Base-by-base conservation (phyloP, 345 rosid genomes). In the Chamaenerion angustifolium region DNA sequence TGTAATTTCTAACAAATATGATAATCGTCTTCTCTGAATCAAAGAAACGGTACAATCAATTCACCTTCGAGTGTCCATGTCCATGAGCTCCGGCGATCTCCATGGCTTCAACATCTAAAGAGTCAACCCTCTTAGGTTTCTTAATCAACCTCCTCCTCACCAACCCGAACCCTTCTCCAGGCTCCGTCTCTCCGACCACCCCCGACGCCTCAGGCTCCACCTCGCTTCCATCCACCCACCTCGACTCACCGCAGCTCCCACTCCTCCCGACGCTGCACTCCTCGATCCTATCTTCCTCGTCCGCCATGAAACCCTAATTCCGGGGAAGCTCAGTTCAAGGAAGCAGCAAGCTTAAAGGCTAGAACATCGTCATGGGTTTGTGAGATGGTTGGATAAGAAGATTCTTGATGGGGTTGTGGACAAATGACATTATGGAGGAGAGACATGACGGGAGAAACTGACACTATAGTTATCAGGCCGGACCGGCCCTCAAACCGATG, bases 61-160 rank as follows among this genome's bases (percentile, higher is more conserved):
- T n/a, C 52, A 85, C 95, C 88, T 86, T 90, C 11, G 68, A 52
- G 57, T 52, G 63, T 50, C 46, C 62, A 56, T 78, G 82, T 35
- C 57, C 64, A 58, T 64, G 78, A 68, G 75, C 72, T 59, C 78
- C 82, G 47, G 80, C 78, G 67, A 90, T 65, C 62, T 81, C 96
- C 98, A 92, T 83, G 47, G 98, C 88, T 75, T 86, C 96, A 54
- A 87, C 98, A 66, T 92, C 96, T 49, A 92, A 75, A 66, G 95
- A 87, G 65, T 92, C 83, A 49, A 50, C 76, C 71, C 90, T 76
- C 56, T 65, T 82, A 6, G 82, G 76, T 62, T 69, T 92, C 78
- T 78, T 87, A 60, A 65, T 73, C 3, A 92, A 63, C 63, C 96
- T 74, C 68, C 86, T 81, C 70, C 94, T 81, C 66, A 85, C 8